Base-by-base conservation (phyloP, 2,329 filamentous ascomycete species). In the Lecanicillium sp. region DNA sequence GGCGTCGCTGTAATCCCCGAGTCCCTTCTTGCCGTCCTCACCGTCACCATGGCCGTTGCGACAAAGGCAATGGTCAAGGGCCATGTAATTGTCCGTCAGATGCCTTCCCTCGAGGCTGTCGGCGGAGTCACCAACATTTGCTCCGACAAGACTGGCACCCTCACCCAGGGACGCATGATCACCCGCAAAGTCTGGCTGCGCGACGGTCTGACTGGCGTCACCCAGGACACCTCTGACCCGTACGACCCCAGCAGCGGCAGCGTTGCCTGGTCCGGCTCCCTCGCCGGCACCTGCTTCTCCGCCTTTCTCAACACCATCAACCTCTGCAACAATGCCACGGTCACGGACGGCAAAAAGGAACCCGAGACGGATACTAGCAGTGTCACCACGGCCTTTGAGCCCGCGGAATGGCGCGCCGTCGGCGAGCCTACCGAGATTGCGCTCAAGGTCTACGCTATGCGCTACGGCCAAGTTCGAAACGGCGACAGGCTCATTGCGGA, bases 371-470 rank as follows among this genome's bases (percentile, higher is more conserved):
- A 75, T 53, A 69, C 70, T 9, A 71, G 69, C 39, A 74, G 72
- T 26, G 67, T 70, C 42, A 70, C 71, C 4, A 74, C 70, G 8
- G 59, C 67, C n/a, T 65, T 69, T 12, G 64, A 68, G 14, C 62
- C 66, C 23, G 60, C 64, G 3, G 61, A 68, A 2, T 85, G 81
- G 79, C 73, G 70, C 35, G 79, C 79, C 17, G 67, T 81, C 35
- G 83, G 82, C 41, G 81, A 86, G 55, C 81, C 83, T 3, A 88
- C 85, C 3, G 84, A 88, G 56, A 86, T 88, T 51, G 84, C 85
- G 10, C 77, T 88, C 14, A 82, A 86, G 54, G 83, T 87, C 9
- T 83, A 88, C 52, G 83, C 84, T 39, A 81, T 83, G 67, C 79
- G 84, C 15, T 87, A 87, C 55, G 72, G 74, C 24, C 72, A 74